Conservation (phyloP, 306 rosid species). For the Casuarina glauca region DNA sequence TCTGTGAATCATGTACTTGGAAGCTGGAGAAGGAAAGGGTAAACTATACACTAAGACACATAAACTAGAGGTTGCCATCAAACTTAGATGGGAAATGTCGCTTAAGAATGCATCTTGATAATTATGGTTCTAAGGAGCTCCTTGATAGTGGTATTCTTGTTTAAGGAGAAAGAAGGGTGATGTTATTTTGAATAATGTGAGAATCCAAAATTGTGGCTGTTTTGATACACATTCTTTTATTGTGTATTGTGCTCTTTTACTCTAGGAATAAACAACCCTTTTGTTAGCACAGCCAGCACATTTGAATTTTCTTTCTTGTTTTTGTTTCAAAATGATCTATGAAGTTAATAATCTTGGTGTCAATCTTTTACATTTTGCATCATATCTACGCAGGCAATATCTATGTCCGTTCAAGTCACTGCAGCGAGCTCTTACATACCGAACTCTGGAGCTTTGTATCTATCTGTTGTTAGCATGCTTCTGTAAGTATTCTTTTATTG, state of each 20-base stretch:
- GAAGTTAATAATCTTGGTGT: neutral
- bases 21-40: conserved; percentile 8
- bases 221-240: neutral
- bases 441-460: conserved; percentile 51
- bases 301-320: neutral
- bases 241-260: neutral
- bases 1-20: conserved; percentile 12
- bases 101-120: neutral
- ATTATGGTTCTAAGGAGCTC: neutral
- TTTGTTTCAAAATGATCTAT: neutral
- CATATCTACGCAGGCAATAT: conserved; percentile 49
- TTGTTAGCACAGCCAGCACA: neutral
- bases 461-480: conserved; percentile 93
- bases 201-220: conserved; percentile 5
- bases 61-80: neutral
- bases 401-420: conserved; percentile 75
- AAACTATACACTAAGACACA: neutral
- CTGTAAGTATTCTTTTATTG: conserved; percentile 57
- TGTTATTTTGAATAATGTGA: conserved; percentile 9
- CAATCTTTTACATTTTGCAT: conserved; percentile 14
- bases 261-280: neutral
- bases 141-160: neutral
- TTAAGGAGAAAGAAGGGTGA: neutral
- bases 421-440: conserved; percentile 66
- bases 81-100: neutral